A percentile compares a stretch with the other conserved stretches of the same genome.
These are phyloP conservation scores for Asterionellopsis glacialis DNA, from an alignment of 108 stramenopile genomes.

Conservation along the genomic window DNA sequence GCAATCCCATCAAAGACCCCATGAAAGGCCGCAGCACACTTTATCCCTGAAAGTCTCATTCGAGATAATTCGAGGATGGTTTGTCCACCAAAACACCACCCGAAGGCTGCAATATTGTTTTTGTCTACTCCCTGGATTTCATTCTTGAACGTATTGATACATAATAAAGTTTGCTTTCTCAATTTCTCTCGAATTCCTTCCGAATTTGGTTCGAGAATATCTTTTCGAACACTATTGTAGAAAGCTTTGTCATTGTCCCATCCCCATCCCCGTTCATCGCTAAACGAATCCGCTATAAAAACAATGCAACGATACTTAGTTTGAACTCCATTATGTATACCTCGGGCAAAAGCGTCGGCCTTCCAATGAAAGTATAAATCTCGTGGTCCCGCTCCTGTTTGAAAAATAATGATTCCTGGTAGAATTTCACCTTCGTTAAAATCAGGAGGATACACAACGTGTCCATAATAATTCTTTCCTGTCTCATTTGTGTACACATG, in stretches of 20 bases:
- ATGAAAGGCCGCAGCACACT: conserved; percentile 57
- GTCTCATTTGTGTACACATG: too few species aligned
- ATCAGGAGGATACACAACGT: too few species aligned
- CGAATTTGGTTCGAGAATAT: conserved; percentile 28
- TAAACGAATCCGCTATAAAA: conserved; percentile 55
- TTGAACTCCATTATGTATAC: not conserved
- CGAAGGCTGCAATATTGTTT: conserved; percentile 36
- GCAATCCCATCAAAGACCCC: conserved; percentile 61
- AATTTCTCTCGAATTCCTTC: conserved; percentile 5
- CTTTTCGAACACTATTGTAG: conserved; percentile 33
- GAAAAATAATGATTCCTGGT: conserved; percentile 63
- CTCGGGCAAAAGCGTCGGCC: conserved; percentile 31
- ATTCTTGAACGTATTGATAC: not conserved
- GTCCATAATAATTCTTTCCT: too few species aligned
- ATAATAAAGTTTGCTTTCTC: too few species aligned
- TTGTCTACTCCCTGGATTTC: conserved; percentile 32
- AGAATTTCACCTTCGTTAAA: not conserved
- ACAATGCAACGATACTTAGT: conserved; percentile 33
- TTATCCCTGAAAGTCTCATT: conserved; percentile 17
- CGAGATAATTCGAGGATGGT: conserved; percentile 46
- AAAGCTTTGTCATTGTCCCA: conserved; percentile 51
- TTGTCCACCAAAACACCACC: conserved; percentile 77
- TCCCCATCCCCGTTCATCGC: conserved; percentile 57
- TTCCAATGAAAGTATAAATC: conserved; percentile 69
- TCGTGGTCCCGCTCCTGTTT: conserved; percentile 75